Evolutionary conservation across 495 filamentous ascomycete genomes (phyloP).

Genomic region (Penicillium verhagenii): DNA sequence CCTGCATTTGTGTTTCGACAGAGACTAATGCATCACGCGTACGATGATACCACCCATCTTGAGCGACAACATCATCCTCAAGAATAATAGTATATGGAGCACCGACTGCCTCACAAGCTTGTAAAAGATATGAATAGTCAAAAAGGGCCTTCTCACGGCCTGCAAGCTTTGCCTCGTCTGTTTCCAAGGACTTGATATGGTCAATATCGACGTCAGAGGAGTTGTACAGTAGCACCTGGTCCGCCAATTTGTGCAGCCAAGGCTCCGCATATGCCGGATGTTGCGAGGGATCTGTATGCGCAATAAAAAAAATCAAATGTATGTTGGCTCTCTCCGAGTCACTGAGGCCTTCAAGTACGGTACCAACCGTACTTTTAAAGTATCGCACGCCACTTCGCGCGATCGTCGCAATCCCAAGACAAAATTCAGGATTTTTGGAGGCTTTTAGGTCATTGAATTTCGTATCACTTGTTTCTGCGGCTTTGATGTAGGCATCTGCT

Average conservation of each 20-base stretch:
- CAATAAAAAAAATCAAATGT: conserved; percentile 48
- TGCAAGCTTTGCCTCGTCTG: conserved; percentile 3
- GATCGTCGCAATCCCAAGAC: conserved; percentile 21
- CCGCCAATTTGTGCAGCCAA: conserved; percentile 46
- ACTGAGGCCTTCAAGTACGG: conserved; percentile 44
- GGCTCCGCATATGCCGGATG: conserved; percentile 44
- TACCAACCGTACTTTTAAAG: conserved; percentile 46
- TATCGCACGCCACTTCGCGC: conserved; percentile 30
- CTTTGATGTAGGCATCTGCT: not conserved
- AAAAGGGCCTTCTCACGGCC: not conserved
- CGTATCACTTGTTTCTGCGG: no score
- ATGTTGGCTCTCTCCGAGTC: conserved; percentile 41
- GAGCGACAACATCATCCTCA: conserved; percentile 52
- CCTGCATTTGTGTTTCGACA: conserved; percentile 28
- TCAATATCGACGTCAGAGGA: conserved; percentile 2
- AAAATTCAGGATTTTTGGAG: conserved; percentile 10
- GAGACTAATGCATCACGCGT: conserved; percentile 35
- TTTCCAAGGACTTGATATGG: not conserved
- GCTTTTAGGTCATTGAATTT: no score
- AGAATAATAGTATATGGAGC: conserved; percentile 46
- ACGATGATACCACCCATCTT: conserved; percentile 52
- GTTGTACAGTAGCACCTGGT: conserved; percentile 48
- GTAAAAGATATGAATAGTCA: conserved; percentile 25
- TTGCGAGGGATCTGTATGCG: conserved; percentile 41
- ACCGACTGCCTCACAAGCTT: conserved; percentile 36